Conservation (phyloP, 2,329 filamentous ascomycete genomes). For the Phoma sp. region DNA sequence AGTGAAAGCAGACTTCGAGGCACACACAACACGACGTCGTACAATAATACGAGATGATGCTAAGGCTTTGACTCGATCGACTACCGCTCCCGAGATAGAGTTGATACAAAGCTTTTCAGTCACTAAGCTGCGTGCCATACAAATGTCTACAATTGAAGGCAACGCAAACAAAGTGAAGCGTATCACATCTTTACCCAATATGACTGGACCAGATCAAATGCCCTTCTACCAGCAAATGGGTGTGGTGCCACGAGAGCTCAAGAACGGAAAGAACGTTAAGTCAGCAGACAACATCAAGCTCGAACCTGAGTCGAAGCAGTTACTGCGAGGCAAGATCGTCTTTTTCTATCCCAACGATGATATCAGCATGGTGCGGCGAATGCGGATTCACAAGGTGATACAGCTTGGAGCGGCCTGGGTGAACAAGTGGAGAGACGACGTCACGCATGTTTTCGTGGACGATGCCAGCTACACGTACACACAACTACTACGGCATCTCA, state of each 20-base stretch:
- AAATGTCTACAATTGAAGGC: neutral
- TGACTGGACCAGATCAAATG: constrained; percentile 17
- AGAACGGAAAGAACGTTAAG: constrained; percentile 38
- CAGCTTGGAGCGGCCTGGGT: constrained; percentile 72
- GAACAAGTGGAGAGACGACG: constrained; percentile 57
- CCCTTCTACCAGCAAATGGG: constrained; percentile 40
- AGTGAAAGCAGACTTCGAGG: constrained; percentile 33
- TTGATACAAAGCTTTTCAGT: constrained; percentile 23
- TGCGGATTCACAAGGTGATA: constrained; percentile 75
- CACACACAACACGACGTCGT: constrained; percentile 27
- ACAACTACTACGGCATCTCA: constrained; percentile 66
- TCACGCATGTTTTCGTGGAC: constrained; percentile 85
- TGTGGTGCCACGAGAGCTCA: constrained; percentile 39
- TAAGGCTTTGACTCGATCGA: constrained; percentile 20
- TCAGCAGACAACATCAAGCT: constrained; percentile 40
- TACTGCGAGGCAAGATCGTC: constrained; percentile 43
- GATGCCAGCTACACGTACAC: constrained; percentile 65
- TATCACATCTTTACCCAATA: constrained; percentile 30
- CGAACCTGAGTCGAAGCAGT: constrained; percentile 39
- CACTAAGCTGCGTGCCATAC: constrained; percentile 11
- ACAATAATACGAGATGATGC: constrained; percentile 11
- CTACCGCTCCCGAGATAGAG: constrained; percentile 26
- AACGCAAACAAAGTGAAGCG: constrained; percentile 24
- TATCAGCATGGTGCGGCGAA: constrained; percentile 67
- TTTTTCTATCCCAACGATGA: constrained; percentile 84